phyloP scores from a whole-genome alignment of 352 stramenopile species.

The Globisporangium okanoganense region DNA sequence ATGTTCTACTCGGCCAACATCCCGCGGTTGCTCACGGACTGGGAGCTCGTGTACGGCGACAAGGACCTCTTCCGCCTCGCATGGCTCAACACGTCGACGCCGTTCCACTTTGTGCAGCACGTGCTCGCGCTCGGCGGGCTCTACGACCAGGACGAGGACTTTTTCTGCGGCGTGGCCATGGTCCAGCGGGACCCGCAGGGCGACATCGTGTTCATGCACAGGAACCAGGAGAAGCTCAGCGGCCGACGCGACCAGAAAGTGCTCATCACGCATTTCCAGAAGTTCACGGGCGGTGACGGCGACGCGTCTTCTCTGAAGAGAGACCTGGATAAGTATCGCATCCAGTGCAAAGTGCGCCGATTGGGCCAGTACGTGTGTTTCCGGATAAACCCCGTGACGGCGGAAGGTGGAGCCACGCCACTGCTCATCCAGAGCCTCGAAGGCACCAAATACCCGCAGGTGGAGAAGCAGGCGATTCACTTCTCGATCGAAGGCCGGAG shows the following conservation, averaged over 20 bases:
- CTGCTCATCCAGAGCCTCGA: conserved; percentile 54
- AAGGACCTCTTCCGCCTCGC: conserved; percentile 79
- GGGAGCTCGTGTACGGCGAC: conserved; percentile 65
- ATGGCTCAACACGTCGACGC: conserved; percentile 69
- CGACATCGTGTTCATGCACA: conserved; percentile 78
- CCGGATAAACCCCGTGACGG: conserved; percentile 41
- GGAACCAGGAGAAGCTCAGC: conserved; percentile 75
- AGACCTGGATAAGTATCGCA: conserved; percentile 69
- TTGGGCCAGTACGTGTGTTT: conserved; percentile 70
- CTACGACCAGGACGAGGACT: conserved; percentile 39
- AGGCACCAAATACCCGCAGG: conserved; percentile 43
- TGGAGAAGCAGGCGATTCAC: conserved; percentile 72
- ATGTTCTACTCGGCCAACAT: conserved; percentile 75
- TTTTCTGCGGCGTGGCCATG: conserved; percentile 83
- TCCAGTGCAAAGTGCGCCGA: conserved; percentile 56
- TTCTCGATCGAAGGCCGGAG: conserved; percentile 75
- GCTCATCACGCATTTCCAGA: conserved; percentile 68
- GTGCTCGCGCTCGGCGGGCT: conserved; percentile 48
- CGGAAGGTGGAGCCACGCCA: conserved; percentile 36
- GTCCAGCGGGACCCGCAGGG: conserved; percentile 67
- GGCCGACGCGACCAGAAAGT: conserved; percentile 55
- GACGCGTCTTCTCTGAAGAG: conserved; percentile 36
- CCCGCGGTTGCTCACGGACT: conserved; percentile 55
- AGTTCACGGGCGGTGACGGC: conserved; percentile 71
- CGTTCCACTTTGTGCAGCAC: conserved; percentile 68